Evolutionary conservation across 352 stramenopile genomes (phyloP), one percentile per base, ranked within the genome.

Genomic region (Poterioochromonas sp.): DNA sequence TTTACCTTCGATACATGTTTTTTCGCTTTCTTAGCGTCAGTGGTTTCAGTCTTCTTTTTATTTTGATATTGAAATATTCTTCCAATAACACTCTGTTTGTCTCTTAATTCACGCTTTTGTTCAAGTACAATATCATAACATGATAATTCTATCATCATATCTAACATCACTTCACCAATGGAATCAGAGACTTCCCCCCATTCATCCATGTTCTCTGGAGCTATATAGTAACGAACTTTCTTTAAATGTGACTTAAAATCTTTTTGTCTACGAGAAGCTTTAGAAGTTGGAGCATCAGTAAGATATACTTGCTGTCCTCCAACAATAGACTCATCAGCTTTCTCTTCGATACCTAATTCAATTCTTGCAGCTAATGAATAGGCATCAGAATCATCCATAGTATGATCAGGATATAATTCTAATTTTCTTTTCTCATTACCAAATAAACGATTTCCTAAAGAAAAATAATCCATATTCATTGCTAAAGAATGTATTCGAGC

Each of bases 391-490:
- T 78, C 20, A 1, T 12, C 35, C 49, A 60, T 35, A 47, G 20
- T 3, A n/a, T 2, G 8, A 18, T 68, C 71, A 34, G 71, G 71
- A 69, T 69, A 78, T 39, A 78, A 53, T 65, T 78, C 71, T 22
- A 41, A 63, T 26, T 78, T 1, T 22, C 41, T 8, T 34, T 65
- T 78, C 39, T 78, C 49, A 37, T 34, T 47, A 47, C 43, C 43
- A 39, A 78, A 78, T 43, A 78, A 32, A 37, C 71, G 34, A 78
- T 78, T 78, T 29, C 51, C 51, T 22, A 78, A 20, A 11, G 43
- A 69, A 39, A 41, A 78, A 12, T 34, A 29, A 37, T 78, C 71
- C 2, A 68, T 63, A 29, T 78, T 43, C 18, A 34, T 78, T 49
- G 71, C 71, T 22, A 78, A 26, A 11, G 49, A 60, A 32, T 78